These are phyloP conservation scores for Fusarium coffeatum DNA, from an alignment of 2,329 filamentous ascomycete species.

Conservation along the genomic window DNA sequence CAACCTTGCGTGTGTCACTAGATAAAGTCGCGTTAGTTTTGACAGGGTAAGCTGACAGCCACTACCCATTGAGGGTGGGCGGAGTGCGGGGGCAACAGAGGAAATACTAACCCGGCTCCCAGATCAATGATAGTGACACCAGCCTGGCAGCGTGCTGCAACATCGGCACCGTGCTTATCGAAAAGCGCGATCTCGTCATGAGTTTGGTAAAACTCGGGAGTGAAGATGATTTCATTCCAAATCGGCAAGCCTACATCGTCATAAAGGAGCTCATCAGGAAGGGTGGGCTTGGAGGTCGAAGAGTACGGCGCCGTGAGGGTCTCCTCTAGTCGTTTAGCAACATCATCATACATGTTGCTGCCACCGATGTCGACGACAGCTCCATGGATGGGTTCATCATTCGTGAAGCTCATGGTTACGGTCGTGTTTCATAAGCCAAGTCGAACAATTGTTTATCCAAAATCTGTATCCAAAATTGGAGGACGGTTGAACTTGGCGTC, in stretches of 20 bases:
- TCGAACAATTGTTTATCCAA: conserved; percentile 6
- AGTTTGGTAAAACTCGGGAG: conserved; percentile 55
- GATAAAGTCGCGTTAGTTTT: conserved; percentile 24
- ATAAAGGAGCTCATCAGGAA: conserved; percentile 57
- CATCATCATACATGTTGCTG: conserved; percentile 47
- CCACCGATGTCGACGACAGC: conserved; percentile 55
- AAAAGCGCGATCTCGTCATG: conserved; percentile 55
- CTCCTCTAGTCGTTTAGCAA: conserved; percentile 46
- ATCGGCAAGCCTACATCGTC: conserved; percentile 53
- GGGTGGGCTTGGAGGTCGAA: conserved; percentile 42
- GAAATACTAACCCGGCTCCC: conserved; percentile 55
- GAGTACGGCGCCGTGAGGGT: conserved; percentile 44
- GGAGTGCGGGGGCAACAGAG: conserved; percentile 28
- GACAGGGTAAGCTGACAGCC: conserved; percentile 33
- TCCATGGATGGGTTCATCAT: conserved; percentile 46
- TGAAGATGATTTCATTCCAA: conserved; percentile 57
- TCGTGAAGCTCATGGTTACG: conserved; percentile 27
- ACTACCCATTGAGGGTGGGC: conserved; percentile 18
- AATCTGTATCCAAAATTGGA: not conserved
- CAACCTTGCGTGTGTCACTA: conserved; percentile 57
- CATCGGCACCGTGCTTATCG: conserved; percentile 50
- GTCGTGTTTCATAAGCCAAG: conserved; percentile 4
- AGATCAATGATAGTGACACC: conserved; percentile 55
- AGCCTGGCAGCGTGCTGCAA: conserved; percentile 47
- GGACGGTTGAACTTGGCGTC: conserved; percentile 11